Evolutionary conservation across 2,329 filamentous ascomycete species (phyloP).

Genomic region (Metarhizium humberi): DNA sequence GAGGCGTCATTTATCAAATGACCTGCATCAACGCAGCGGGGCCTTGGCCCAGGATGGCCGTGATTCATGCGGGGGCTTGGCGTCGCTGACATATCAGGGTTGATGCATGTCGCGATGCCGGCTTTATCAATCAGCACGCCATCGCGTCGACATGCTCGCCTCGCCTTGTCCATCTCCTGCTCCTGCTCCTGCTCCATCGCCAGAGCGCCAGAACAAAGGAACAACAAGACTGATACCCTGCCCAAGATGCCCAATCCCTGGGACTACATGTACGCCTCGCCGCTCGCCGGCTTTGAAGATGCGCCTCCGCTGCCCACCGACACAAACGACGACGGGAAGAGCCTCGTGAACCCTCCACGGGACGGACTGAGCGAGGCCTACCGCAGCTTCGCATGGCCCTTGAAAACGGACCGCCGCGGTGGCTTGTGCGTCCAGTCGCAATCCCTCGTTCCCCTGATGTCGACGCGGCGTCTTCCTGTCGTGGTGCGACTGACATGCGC

Average conservation of each 20-base stretch:
- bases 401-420: conserved; percentile 56
- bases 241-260: conserved; percentile 12
- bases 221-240: background rate
- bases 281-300: conserved; percentile 47
- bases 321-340: conserved; percentile 65
- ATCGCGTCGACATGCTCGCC: background rate
- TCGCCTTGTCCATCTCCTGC: background rate
- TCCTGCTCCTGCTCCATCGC: background rate
- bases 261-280: conserved; percentile 28
- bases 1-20: too few relatives aligned
- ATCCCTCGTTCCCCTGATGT: background rate
- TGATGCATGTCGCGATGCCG: background rate
- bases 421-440: conserved; percentile 52
- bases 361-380: conserved; percentile 59
- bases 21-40: too few relatives aligned
- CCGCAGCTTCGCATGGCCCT: conserved; percentile 55
- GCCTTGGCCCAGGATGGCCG: too few relatives aligned
- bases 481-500: background rate
- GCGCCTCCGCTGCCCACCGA: conserved; percentile 49
- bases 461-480: too few relatives aligned
- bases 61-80: too few relatives aligned
- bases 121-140: background rate
- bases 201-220: too few relatives aligned
- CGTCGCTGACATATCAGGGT: too few relatives aligned
- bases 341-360: conserved; percentile 56